Base-by-base conservation (phyloP, 805 yeast species). In the Candida palmyrensis region DNA sequence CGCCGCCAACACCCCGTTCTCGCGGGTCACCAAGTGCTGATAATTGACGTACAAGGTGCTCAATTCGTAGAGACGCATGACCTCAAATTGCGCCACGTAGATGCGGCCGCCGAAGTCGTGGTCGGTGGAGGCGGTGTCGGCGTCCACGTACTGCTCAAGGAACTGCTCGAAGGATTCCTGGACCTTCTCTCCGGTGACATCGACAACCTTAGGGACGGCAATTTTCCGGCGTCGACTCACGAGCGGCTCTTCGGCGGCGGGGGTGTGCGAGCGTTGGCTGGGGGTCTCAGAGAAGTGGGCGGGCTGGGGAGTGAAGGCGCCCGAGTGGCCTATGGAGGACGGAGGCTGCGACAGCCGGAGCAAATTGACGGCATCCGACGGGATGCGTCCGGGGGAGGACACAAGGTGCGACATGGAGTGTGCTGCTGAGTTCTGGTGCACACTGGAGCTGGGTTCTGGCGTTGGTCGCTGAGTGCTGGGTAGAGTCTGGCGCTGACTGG, bases 111-210 rank as follows among this genome's bases (percentile, higher is more conserved):
- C 63, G 56, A 62, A 71, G 34, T 61, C 60, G 14, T 61, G 54
- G 29, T 64, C 67, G 11, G 35, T 29, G 9, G 49, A 52, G 44
- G 53, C 58, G 14, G 49, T 49, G 15, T 53, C 62, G 9, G 43
- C 43, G 28, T 73, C 74, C 3, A 62, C 61, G 50, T 68, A 90
- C 20, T 75, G 82, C 49, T 79, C 83, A 36, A 90, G 59, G 50
- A 90, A 90, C 43, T 72, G 76, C 55, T 89, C 96, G 55, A 92
- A 90, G 11, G 89, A 79, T 56, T 87, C 96, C 27, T 90, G 75
- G 12, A 92, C 97, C 46, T 86, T 86, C 53, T 89, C 97, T 38
- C 96, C 97, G 3, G 96, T 87, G 29, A 78, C 77, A 62, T 92
- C 98, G 18, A 76, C 76, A 18, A 92, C 96, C 52, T 83, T 86